These are phyloP conservation scores for Decorospora gaudefroyi DNA, from an alignment of 2,329 filamentous ascomycete species.

Conservation along the genomic window DNA sequence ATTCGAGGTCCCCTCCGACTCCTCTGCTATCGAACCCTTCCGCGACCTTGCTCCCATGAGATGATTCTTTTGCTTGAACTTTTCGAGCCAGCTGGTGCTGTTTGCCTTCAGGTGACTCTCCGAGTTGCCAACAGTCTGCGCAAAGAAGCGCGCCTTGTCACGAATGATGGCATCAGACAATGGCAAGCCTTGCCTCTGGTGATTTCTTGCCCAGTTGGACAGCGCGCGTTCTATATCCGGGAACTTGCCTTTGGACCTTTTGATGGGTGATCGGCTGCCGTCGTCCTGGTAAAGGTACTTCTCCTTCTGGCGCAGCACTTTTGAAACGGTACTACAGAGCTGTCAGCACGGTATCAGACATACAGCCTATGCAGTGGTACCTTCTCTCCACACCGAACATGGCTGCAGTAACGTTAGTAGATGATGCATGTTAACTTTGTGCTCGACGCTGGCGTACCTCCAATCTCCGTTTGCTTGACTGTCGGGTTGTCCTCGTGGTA, in stretches of 20 bases:
- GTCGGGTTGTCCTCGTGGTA: conserved; percentile 89
- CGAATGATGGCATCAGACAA: conserved; percentile 81
- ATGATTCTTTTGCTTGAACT: conserved; percentile 90
- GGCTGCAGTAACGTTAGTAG: conserved; percentile 56
- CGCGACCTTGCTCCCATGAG: conserved; percentile 59
- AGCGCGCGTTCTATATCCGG: conserved; percentile 92
- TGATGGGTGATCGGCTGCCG: conserved; percentile 76
- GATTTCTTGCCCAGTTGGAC: conserved; percentile 82
- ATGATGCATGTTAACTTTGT: conserved; percentile 11
- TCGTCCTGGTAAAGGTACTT: conserved; percentile 86
- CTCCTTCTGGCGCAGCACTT: conserved; percentile 91
- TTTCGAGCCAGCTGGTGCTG: conserved; percentile 82
- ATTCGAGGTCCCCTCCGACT: conserved; percentile 67
- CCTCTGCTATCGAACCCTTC: conserved; percentile 64
- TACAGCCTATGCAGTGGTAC: conserved; percentile 56
- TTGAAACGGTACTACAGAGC: conserved; percentile 85
- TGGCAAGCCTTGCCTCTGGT: conserved; percentile 73
- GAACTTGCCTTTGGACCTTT: conserved; percentile 80
- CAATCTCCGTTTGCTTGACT: conserved; percentile 95
- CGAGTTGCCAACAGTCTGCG: conserved; percentile 69
- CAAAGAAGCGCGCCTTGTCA: conserved; percentile 82
- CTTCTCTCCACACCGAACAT: conserved; percentile 97
- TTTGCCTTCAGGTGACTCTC: conserved; percentile 73
- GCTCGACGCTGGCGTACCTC: conserved; percentile 60
- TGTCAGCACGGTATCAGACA: conserved; percentile 24